Conservation (phyloP, 2,329 filamentous ascomycete genomes). For the Lachnellula willkommii region DNA sequence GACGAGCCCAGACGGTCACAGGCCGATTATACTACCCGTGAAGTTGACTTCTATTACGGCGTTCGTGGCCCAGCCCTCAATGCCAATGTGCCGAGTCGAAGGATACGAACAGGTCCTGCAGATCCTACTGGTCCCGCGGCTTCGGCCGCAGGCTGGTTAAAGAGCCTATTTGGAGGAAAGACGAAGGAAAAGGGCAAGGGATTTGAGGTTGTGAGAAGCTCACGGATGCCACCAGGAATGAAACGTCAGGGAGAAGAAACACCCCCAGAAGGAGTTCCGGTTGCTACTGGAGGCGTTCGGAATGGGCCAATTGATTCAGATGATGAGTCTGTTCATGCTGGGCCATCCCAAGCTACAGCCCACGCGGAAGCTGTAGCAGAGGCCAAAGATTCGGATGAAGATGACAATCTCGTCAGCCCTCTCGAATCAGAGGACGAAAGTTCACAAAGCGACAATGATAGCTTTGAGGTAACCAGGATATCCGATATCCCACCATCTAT, state of each 20-base stretch:
- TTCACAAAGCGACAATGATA: slow-evolving; percentile 43
- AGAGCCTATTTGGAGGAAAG: slow-evolving; percentile 71
- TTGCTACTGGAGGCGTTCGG: slow-evolving; percentile 38
- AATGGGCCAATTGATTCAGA: slow-evolving; percentile 61
- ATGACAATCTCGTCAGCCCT: slow-evolving; percentile 26
- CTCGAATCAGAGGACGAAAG: slow-evolving; percentile 38
- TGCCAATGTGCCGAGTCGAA: slow-evolving; percentile 73
- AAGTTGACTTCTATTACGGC: slow-evolving; percentile 96
- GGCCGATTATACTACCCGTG: slow-evolving; percentile 83
- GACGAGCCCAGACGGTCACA: slow-evolving; percentile 37
- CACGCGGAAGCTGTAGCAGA: slow-evolving; percentile 14
- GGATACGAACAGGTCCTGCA: slow-evolving; percentile 86
- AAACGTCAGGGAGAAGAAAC: slow-evolving; percentile 59
- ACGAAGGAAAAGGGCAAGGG: slow-evolving; percentile 93
- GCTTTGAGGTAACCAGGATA: slow-evolving; percentile 38
- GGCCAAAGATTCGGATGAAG: slow-evolving; percentile 15
- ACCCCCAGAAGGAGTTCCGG: slow-evolving; percentile 60
- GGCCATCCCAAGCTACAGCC: slow-evolving; percentile 27
- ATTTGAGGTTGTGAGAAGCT: slow-evolving; percentile 91
- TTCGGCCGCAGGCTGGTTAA: slow-evolving; percentile 85
- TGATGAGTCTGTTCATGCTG: slow-evolving; percentile 44
- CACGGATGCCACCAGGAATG: slow-evolving; percentile 76
- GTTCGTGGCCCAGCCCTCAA: slow-evolving; percentile 83
- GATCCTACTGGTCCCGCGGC: slow-evolving; percentile 90
- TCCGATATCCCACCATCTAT: slow-evolving; percentile 50